Evolutionary conservation across 176 grass and related monocot species (phyloP).

Genomic region (Poa annua): DNA sequence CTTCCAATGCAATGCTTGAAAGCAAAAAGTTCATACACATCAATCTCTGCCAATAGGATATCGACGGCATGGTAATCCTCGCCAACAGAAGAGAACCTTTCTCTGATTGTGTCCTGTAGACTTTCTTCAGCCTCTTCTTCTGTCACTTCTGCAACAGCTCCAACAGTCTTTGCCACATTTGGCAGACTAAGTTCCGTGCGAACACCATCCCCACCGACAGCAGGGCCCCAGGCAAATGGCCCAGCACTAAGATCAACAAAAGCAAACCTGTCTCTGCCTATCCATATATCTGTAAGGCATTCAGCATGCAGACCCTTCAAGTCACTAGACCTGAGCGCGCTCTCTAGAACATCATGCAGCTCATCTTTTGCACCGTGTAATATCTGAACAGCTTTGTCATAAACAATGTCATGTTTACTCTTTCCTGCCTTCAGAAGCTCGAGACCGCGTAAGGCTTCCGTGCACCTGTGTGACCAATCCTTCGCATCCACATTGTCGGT

Average conservation of each 20-base stretch:
- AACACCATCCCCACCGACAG: constrained; percentile 96
- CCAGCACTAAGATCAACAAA: constrained; percentile 97
- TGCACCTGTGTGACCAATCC: constrained; percentile 81
- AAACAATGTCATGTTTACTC: constrained; percentile 71
- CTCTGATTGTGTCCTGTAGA: constrained; percentile 95
- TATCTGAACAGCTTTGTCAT: constrained; percentile 89
- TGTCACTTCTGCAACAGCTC: constrained; percentile 82
- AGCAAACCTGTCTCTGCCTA: constrained; percentile 82
- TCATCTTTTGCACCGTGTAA: constrained; percentile 82
- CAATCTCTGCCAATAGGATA: constrained; percentile 94
- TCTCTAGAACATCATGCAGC: constrained; percentile 65
- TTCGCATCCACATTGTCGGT: constrained; percentile 71
- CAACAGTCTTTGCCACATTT: constrained; percentile 82
- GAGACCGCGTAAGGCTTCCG: constrained; percentile 64
- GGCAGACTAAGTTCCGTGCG: constrained; percentile 93
- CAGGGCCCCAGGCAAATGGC: constrained; percentile 92
- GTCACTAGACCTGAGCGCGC: constrained; percentile 65
- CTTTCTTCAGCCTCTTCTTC: constrained; percentile 95
- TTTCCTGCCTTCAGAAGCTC: constrained; percentile 83
- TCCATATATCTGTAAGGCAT: constrained; percentile 98
- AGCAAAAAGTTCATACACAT: constrained; percentile 94
- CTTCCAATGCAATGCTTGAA: constrained; percentile 95
- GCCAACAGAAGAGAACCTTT: constrained; percentile 90
- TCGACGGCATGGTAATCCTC: constrained; percentile 91
- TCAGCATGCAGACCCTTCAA: constrained; percentile 82